Conservation (phyloP, 805 yeast species). For the Wickerhamiella siamensis region DNA sequence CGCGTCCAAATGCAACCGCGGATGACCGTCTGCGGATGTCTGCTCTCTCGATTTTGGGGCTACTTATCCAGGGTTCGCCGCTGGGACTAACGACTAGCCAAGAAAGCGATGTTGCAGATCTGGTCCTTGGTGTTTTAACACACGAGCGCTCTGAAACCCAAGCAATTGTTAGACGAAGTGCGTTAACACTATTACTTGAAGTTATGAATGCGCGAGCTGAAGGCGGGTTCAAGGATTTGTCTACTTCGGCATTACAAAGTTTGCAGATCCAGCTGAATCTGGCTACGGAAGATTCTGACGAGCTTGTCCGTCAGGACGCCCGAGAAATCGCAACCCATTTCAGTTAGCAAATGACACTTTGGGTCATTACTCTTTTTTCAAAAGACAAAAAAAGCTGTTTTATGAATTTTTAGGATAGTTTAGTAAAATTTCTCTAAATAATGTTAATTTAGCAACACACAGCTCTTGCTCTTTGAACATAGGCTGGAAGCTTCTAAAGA, state of each 20-base stretch:
- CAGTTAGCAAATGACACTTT: too few species aligned
- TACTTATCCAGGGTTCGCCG: constrained; percentile 46
- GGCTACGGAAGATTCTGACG: constrained; percentile 20
- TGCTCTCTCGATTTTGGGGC: constrained; percentile 72
- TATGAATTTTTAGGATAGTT: too few species aligned
- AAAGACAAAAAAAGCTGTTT: too few species aligned
- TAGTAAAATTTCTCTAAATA: too few species aligned
- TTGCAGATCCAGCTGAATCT: not conserved
- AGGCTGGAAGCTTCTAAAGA: not conserved
- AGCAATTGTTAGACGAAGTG: constrained; percentile 52
- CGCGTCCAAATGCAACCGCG: constrained; percentile 2
- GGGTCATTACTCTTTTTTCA: too few species aligned
- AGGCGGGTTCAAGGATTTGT: constrained; percentile 16
- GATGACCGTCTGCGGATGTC: constrained; percentile 70
- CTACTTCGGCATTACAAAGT: not conserved
- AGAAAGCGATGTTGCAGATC: constrained; percentile 50
- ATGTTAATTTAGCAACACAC: not conserved
- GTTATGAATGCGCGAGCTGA: constrained; percentile 19
- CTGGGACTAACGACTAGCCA: constrained; percentile 31
- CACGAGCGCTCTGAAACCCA: constrained; percentile 37
- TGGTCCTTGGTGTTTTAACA: constrained; percentile 61
- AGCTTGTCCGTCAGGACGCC: constrained; percentile 23
- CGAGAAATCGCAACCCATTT: too few species aligned
- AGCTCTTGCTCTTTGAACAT: not conserved
- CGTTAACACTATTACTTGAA: constrained; percentile 43